Percentiles rank a stretch among this genome's conserved stretches.
Conservation (phyloP, 1,284 basidiomycete genomes). For the Ustilago esculenta region DNA sequence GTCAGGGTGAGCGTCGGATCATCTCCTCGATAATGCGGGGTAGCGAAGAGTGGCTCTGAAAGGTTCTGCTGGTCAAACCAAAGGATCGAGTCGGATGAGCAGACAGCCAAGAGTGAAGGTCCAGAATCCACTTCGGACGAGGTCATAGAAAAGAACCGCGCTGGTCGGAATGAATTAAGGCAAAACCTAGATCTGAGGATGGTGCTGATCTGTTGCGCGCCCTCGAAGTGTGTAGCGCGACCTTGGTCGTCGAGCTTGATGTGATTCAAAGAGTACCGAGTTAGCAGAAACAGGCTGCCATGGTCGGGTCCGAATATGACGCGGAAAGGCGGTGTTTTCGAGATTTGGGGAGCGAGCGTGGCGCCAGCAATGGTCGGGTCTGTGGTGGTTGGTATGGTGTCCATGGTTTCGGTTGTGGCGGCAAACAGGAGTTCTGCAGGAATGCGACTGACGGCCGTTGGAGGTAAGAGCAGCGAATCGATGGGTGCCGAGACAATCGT, state of each 20-base stretch:
- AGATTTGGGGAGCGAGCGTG: too few species aligned
- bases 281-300: constrained; percentile 6
- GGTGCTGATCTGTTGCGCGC: not conserved
- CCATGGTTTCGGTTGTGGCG: too few species aligned
- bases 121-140: not conserved
- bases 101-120: constrained; percentile 22
- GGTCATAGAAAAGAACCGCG: constrained; percentile 24
- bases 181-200: constrained; percentile 15
- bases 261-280: constrained; percentile 9
- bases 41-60: constrained; percentile 12
- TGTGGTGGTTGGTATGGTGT: too few species aligned
- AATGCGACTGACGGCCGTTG: not conserved
- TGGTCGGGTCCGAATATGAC: constrained; percentile 8
- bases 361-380: too few species aligned
- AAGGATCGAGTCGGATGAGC: constrained; percentile 31
- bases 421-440: not conserved
- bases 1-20: constrained; percentile 24
- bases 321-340: constrained; percentile 1
- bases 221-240: not conserved
- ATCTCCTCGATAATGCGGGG: constrained; percentile 39
- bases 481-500: too few species aligned
- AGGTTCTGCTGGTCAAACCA: constrained; percentile 25
- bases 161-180: constrained; percentile 17
- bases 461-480: too few species aligned
- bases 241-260: not conserved